These are phyloP conservation scores for Boletus rubropictus DNA, from an alignment of 768 basidiomycete species.

Conservation along the genomic window DNA sequence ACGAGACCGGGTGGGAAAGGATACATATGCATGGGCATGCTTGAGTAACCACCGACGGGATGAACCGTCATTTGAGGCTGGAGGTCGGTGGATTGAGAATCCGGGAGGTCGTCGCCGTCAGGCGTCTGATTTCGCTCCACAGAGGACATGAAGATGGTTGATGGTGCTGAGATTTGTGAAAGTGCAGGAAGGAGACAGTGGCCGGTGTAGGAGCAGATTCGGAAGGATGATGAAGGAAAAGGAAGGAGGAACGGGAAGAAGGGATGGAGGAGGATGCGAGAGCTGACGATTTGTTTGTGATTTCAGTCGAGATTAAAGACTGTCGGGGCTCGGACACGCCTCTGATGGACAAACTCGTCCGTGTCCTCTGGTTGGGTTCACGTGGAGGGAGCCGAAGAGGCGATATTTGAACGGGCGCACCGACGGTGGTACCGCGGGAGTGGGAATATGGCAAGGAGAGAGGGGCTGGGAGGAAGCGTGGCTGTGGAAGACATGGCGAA, in stretches of 20 bases:
- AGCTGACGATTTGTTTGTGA: constrained; percentile 29
- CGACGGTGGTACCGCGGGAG: constrained; percentile 20
- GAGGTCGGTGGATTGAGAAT: constrained; percentile 31
- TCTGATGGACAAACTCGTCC: constrained; percentile 33
- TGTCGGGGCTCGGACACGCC: constrained; percentile 32
- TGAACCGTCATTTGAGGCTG: constrained; percentile 49
- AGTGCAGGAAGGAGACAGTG: constrained; percentile 29
- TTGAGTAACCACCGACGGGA: constrained; percentile 43
- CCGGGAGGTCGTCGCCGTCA: constrained; percentile 37
- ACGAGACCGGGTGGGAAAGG: constrained; percentile 50
- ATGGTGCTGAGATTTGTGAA: constrained; percentile 18
- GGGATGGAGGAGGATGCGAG: constrained; percentile 17
- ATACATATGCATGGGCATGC: constrained; percentile 65
- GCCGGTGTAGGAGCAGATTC: constrained; percentile 15
- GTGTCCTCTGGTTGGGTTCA: constrained; percentile 29
- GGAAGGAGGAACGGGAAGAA: constrained; percentile 2
- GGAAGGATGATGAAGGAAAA: constrained; percentile 8
- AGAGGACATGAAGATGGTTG: constrained; percentile 30
- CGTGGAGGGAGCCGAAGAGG: constrained; percentile 34
- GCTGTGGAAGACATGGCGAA: constrained; percentile 21
- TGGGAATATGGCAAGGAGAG: constrained; percentile 2
- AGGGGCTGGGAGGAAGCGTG: constrained; percentile 6
- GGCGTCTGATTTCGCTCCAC: constrained; percentile 37
- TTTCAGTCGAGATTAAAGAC: constrained; percentile 31
- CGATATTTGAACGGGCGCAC: constrained; percentile 11